Conservation (phyloP, 768 basidiomycete species). For the Gloeopeniophorella convolvens region DNA sequence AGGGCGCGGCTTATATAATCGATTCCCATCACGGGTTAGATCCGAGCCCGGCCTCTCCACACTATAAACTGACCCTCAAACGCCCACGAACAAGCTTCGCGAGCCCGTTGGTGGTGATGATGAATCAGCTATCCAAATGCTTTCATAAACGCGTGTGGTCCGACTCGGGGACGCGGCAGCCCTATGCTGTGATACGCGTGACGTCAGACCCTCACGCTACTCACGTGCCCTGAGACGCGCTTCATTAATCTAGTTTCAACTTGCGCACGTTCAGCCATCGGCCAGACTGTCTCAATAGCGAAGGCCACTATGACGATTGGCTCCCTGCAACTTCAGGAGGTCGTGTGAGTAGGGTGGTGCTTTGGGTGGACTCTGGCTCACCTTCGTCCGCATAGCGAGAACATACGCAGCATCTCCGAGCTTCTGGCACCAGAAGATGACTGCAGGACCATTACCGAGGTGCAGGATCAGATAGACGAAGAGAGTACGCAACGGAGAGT, state of each 20-base stretch:
- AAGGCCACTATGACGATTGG: slow-evolving; percentile 2
- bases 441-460: slow-evolving; percentile 64
- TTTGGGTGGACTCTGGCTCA: neutral
- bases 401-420: slow-evolving; percentile 60
- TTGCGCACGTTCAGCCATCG: too few relatives aligned
- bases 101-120: too few relatives aligned
- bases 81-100: too few relatives aligned
- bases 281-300: too few relatives aligned
- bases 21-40: slow-evolving; percentile 7
- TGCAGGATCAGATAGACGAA: slow-evolving; percentile 61
- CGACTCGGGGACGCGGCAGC: too few relatives aligned
- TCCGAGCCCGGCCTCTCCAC: neutral
- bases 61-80: too few relatives aligned
- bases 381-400: slow-evolving; percentile 38
- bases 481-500: slow-evolving; percentile 54
- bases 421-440: slow-evolving; percentile 79
- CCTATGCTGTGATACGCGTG: slow-evolving; percentile 16
- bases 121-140: too few relatives aligned
- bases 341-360: slow-evolving; percentile 10
- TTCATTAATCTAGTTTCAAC: too few relatives aligned
- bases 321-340: slow-evolving; percentile 12
- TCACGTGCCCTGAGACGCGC: slow-evolving; percentile 7
- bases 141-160: too few relatives aligned
- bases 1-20: slow-evolving; percentile 16
- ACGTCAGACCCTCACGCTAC: slow-evolving; percentile 14